Percentiles rank a stretch among this genome's conserved stretches.
These are phyloP conservation scores for Carex myosuroides DNA, from an alignment of 176 grass and related monocot genomes.

Conservation along the genomic window DNA sequence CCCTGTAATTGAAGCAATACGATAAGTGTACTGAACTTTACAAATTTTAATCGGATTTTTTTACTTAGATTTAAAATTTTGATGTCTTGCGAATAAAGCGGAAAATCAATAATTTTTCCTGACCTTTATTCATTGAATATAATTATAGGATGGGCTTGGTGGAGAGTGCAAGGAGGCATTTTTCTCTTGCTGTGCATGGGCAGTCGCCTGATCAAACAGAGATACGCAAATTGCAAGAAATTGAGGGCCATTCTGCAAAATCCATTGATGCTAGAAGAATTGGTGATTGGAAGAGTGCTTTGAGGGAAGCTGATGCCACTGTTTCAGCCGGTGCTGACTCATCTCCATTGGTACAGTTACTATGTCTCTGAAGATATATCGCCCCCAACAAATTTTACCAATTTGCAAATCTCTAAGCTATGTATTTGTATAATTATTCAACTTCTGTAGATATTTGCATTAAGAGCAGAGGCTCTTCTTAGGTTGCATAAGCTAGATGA, in stretches of 20 bases:
- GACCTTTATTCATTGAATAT: neutral
- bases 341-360: constrained; percentile 55
- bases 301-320: constrained; percentile 91
- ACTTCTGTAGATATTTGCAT: constrained; percentile 54
- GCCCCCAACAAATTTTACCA: neutral
- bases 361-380: neutral
- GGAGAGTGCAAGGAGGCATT: constrained; percentile 56
- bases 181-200: constrained; percentile 44
- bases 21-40: neutral
- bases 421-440: neutral
- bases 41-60: neutral
- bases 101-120: neutral
- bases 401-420: neutral
- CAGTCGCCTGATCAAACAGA: constrained; percentile 49
- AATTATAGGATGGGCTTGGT: constrained; percentile 58
- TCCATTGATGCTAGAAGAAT: constrained; percentile 63
- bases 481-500: constrained; percentile 68
- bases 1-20: neutral
- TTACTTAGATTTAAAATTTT: neutral
- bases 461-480: constrained; percentile 88
- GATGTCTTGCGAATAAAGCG: neutral
- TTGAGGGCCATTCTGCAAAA: constrained; percentile 59
- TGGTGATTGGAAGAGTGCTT: constrained; percentile 68
- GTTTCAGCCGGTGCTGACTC: constrained; percentile 68
- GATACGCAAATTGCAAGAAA: constrained; percentile 63